phyloP scores from a whole-genome alignment of 768 basidiomycete genomes.

The Scleroderma bovista region DNA sequence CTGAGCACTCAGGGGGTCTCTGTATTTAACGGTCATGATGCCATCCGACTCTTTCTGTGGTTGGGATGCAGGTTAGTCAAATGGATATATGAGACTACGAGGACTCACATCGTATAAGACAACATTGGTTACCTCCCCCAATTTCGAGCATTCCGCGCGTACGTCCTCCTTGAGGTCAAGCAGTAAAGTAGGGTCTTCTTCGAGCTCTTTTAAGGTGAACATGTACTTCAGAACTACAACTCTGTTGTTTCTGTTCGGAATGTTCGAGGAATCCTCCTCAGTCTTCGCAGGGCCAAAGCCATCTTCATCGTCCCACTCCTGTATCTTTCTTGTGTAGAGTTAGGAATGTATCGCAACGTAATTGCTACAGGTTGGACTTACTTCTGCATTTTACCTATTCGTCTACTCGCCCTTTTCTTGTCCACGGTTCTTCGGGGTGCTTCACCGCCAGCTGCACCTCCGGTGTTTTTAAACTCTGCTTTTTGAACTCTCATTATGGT shows the following conservation, averaged over 20 bases:
- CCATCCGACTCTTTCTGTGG: conserved; percentile 85
- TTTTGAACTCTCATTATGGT: conserved; percentile 69
- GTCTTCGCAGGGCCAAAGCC: conserved; percentile 75
- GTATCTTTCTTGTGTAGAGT: conserved; percentile 61
- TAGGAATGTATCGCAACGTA: not conserved
- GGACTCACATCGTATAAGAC: conserved; percentile 84
- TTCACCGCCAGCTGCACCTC: conserved; percentile 35
- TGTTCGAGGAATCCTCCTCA: conserved; percentile 44
- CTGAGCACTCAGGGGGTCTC: conserved; percentile 86
- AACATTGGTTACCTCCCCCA: conserved; percentile 95
- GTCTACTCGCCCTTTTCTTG: conserved; percentile 69
- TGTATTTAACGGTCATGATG: conserved; percentile 95
- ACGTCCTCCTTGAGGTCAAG: conserved; percentile 97
- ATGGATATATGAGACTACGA: conserved; percentile 1
- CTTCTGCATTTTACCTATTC: conserved; percentile 88
- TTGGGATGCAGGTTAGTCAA: not conserved
- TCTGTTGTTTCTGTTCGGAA: conserved; percentile 53
- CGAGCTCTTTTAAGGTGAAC: conserved; percentile 84
- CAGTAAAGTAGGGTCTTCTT: conserved; percentile 77
- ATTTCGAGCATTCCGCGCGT: conserved; percentile 80
- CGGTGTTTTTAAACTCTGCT: conserved; percentile 64
- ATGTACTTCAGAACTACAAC: conserved; percentile 94
- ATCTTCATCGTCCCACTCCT: conserved; percentile 93
- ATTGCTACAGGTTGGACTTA: conserved; percentile 24
- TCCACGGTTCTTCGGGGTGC: conserved; percentile 57